Evolutionary conservation across 176 grass and related monocot genomes (phyloP), one percentile per base, ranked within the genome.

Genomic region (Pontederia crassipes): DNA sequence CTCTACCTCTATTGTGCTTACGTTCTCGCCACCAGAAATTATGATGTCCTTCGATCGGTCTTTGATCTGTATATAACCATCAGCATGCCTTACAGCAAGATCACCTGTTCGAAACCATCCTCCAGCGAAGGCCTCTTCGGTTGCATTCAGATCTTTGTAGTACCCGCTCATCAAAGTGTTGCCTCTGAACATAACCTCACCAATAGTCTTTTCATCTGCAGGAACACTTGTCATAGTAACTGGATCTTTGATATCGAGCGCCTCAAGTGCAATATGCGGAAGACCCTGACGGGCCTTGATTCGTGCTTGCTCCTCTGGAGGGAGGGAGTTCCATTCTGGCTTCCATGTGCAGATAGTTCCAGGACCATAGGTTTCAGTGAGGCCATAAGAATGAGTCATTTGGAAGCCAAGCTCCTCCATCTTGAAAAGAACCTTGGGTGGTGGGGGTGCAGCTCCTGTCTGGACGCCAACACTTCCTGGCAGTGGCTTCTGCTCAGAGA

Each of bases 81-180:
- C 83, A 4, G 24, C 28, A 9, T 82, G 75, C 9, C 83, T 73
- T n/a, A 96, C 83, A 12, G 69, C 92, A 13, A 96, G 69, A 63
- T 96, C 87, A 0, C 92, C 87, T 2, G 83, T 80, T 55, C 81
- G 55, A 2, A 80, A 78, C 92, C 87, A 97, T 48, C 87, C 83
- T 24, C 81, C 81, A 10, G 75, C 49, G 11, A 97, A 35, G 1
- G 78, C 72, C 28, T 88, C 87, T 9, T 17, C 52, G 4, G 92
- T 88, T 20, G 87, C 83, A 8, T 62, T 29, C 1, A 12, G 15
- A 64, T 96, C 92, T 72, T 96, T 96, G 57, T 78, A 96, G 75
- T 96, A 96, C 6, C 92, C 92, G 46, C 61, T 72, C 87, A 96
- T 96, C 56, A 96, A 87, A 11, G 81, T 90, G 77, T 96, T 96